These are phyloP conservation scores for Epicoccum nigrum DNA, from an alignment of 2,329 filamentous ascomycete genomes.

Conservation along the genomic window DNA sequence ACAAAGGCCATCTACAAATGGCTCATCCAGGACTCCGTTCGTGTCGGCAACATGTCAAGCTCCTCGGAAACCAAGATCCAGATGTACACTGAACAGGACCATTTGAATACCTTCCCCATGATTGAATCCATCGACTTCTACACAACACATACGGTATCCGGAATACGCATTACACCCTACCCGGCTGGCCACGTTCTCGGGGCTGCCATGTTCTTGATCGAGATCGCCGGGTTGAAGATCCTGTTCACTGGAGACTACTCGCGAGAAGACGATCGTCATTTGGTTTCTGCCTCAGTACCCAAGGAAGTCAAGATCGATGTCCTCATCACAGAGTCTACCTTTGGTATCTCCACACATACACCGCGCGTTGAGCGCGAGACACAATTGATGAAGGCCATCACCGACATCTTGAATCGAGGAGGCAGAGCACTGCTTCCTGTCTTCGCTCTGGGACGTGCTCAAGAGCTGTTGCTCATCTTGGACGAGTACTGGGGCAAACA, in stretches of 20 bases:
- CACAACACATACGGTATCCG: conserved; percentile 95
- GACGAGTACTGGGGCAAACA: conserved; percentile 98
- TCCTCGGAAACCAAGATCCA: conserved; percentile 67
- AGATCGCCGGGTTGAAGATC: conserved; percentile 95
- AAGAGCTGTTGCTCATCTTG: conserved; percentile 90
- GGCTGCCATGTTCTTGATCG: conserved; percentile 96
- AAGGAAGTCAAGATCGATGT: conserved; percentile 91
- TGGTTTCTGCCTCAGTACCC: conserved; percentile 91
- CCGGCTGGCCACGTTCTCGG: conserved; percentile 97
- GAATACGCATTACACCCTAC: conserved; percentile 94
- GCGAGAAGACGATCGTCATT: conserved; percentile 90
- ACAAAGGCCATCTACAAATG: conserved; percentile 99
- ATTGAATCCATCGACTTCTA: conserved; percentile 99
- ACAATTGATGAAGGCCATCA: conserved; percentile 94
- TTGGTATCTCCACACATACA: conserved; percentile 92
- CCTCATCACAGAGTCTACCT: conserved; percentile 96
- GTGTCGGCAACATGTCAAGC: conserved; percentile 75
- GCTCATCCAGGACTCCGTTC: conserved; percentile 96
- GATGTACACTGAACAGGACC: conserved; percentile 94
- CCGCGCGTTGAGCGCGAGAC: conserved; percentile 90
- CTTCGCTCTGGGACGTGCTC: conserved; percentile 90
- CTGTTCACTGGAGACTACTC: conserved; percentile 99
- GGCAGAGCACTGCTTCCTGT: conserved; percentile 94
- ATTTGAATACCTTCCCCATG: conserved; percentile 87
- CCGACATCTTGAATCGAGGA: conserved; percentile 85